Conservation (phyloP, 331 rosid genomes). For the Pyrus hybrid region DNA sequence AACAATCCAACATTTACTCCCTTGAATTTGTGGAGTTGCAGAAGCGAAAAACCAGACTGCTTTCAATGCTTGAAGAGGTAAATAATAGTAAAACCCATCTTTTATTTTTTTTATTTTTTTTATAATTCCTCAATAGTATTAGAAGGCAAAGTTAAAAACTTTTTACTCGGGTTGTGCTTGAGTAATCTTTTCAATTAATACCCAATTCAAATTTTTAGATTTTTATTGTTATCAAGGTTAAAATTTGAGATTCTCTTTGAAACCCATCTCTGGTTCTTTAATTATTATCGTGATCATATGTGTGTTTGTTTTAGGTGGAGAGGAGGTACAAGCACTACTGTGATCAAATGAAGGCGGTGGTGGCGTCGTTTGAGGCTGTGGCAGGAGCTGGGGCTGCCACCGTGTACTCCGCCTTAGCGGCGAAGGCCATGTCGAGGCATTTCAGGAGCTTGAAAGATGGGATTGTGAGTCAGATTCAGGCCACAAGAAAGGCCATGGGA, state of each 20-base stretch:
- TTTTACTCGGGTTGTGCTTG: no score
- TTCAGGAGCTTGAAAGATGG: conserved; percentile 79
- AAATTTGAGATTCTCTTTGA: not conserved
- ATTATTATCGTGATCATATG: not conserved
- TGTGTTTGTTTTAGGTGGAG: conserved; percentile 48
- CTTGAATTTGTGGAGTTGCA: conserved; percentile 78
- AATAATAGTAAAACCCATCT: not conserved
- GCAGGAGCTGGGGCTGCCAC: conserved; percentile 69
- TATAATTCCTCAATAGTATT: no score
- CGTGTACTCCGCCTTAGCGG: conserved; percentile 74
- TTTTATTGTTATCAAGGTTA: not conserved
- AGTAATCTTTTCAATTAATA: conserved; percentile 33
- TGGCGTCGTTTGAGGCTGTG: conserved; percentile 61
- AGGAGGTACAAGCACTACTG: conserved; percentile 81
- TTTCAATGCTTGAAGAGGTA: conserved; percentile 94
- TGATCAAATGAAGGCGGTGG: conserved; percentile 81
- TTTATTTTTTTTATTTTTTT: not conserved
- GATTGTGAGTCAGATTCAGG: conserved; percentile 49
- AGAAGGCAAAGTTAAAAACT: no score
- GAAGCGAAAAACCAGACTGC: conserved; percentile 72
- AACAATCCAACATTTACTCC: conserved; percentile 30
- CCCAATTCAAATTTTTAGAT: not conserved
- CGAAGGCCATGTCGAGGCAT: conserved; percentile 81
- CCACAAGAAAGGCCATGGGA: conserved; percentile 62
- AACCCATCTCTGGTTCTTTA: not conserved